phyloP scores from a whole-genome alignment of 1,139 yeast species.

The Geotrichum cucujoidarum region DNA sequence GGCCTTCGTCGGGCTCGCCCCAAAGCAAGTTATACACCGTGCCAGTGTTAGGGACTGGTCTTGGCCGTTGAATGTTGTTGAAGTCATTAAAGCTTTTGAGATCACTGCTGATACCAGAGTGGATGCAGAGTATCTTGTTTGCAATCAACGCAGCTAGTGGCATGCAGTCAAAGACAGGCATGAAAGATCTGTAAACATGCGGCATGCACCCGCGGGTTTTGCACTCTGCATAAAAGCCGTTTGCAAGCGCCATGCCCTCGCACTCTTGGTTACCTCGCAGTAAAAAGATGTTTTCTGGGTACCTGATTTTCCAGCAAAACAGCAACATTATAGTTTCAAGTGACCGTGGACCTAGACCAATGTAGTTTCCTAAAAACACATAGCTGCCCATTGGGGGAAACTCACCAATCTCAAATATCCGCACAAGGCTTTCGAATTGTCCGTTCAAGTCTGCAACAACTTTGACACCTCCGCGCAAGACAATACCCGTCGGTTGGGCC shows the following conservation, averaged over 20 bases:
- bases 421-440: conserved; percentile 89
- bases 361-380: conserved; percentile 91
- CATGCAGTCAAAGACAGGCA: conserved; percentile 95
- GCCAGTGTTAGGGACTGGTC: conserved; percentile 97
- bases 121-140: conserved; percentile 97
- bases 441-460: conserved; percentile 98
- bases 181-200: conserved; percentile 95
- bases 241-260: conserved; percentile 93
- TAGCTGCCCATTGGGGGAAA: conserved; percentile 99
- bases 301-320: conserved; percentile 91
- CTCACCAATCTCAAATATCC: conserved; percentile 95
- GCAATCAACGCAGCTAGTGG: conserved; percentile 98
- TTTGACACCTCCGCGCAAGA: conserved; percentile 89
- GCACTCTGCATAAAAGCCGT: conserved; percentile 92
- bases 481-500: conserved; percentile 83
- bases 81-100: conserved; percentile 96
- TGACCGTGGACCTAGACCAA: conserved; percentile 96
- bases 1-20: conserved; percentile 99
- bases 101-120: conserved; percentile 96
- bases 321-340: conserved; percentile 88
- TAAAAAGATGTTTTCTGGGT: conserved; percentile 94
- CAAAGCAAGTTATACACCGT: conserved; percentile 90
- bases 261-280: conserved; percentile 94
- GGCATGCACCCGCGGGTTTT: conserved; percentile 85
- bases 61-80: conserved; percentile 97